Evolutionary conservation across 176 grass and related monocot genomes (phyloP).

Genomic region (Musa itinerans): DNA sequence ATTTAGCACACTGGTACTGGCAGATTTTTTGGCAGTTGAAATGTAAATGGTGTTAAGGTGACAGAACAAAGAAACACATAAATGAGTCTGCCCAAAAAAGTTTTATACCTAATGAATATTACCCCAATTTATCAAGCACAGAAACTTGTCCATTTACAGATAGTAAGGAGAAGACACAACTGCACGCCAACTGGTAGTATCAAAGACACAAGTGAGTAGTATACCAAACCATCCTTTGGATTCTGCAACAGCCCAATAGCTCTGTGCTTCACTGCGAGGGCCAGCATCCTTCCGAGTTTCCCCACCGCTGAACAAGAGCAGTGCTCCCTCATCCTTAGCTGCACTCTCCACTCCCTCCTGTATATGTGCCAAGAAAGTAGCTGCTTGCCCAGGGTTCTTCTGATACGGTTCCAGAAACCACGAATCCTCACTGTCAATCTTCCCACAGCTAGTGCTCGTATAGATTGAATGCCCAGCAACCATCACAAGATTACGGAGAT

Average conservation of each 20-base stretch:
- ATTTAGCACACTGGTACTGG: background rate
- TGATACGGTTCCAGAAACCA: conserved; percentile 88
- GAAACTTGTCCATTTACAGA: conserved; percentile 26
- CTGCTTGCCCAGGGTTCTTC: conserved; percentile 64
- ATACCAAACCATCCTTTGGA: conserved; percentile 81
- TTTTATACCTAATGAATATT: no score
- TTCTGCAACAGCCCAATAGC: conserved; percentile 83
- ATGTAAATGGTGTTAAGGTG: background rate
- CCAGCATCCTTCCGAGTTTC: conserved; percentile 82
- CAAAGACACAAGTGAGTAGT: background rate
- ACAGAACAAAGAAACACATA: background rate
- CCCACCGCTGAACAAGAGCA: conserved; percentile 82
- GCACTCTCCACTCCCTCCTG: conserved; percentile 58
- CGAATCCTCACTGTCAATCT: conserved; percentile 56
- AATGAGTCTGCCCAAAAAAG: no score
- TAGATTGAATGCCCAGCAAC: conserved; percentile 90
- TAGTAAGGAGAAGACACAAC: background rate
- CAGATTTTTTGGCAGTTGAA: background rate
- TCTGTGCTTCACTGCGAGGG: conserved; percentile 83
- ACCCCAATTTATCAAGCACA: no score
- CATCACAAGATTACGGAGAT: conserved; percentile 66
- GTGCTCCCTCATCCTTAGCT: conserved; percentile 41
- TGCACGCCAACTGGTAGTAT: background rate
- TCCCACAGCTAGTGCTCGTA: conserved; percentile 53
- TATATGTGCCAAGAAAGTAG: conserved; percentile 82